Evolutionary conservation across 73 alveolate genomes (phyloP), one percentile per base, ranked within the genome.

Genomic region (Tetrahymena malaccensis): DNA sequence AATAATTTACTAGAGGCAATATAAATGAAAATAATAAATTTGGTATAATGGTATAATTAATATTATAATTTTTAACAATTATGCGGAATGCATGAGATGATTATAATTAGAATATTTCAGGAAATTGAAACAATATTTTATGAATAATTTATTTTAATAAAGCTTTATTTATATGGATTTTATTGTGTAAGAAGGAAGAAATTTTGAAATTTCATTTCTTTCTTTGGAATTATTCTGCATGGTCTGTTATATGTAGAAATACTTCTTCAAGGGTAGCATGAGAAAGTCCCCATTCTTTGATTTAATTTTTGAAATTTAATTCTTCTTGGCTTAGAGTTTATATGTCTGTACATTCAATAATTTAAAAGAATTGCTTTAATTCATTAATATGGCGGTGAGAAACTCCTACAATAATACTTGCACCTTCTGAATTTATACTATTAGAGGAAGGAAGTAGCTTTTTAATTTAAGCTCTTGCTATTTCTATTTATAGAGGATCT

Each of bases 181-280:
- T 40, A 11, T 6, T 40, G 7, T 3, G 3, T 3, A 7, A 37
- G 43, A 7, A 40, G 44, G 11, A 40, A 40, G 15, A 40, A 15
- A 40, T 40, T 40, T 40, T 7, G 9, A 7, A 0, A 0, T 40
- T 40, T 70, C 89, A 70, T 31, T 70, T 70, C 31, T 70, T 70
- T 70, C 89, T 70, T 70, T n/a, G 37, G 89, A 70, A 37, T 94
- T 94, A 94, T 85, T 94, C 96, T 70, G 95, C 93, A 34, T 97
- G 95, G 34, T 98, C 98, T 17, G 99, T 98, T 33, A 98, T 98
- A 70, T 93, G 96, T 98, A 98, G 97, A 93, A 98, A 98, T 25
- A 98, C 99, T 85, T 98, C 99, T 85, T 98, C 99, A 17, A 98
- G 97, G 34, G 99, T 98, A 25, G 99, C 98, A 94, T 98, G 98